phyloP scores from a whole-genome alignment of 768 basidiomycete species.

The Tricholoma sp. region DNA sequence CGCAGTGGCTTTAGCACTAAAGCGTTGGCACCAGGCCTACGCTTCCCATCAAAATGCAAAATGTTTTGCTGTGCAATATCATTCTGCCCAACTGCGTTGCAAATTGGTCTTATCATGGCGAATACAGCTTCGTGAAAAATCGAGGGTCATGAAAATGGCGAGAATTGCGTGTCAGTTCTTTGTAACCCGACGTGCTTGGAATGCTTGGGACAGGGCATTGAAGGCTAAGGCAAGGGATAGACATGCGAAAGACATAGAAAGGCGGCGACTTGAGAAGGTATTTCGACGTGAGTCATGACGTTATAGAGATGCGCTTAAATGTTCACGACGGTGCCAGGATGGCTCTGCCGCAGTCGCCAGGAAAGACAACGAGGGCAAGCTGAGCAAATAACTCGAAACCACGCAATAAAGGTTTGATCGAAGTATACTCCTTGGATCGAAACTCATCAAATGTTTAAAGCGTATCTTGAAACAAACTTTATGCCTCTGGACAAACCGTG shows the following conservation, averaged over 20 bases:
- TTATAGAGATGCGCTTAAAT: background rate
- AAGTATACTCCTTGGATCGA: background rate
- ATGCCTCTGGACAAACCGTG: constrained; percentile 62
- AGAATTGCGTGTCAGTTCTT: constrained; percentile 50
- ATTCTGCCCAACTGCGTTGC: constrained; percentile 35
- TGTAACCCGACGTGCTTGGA: constrained; percentile 41
- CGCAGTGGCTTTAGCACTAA: constrained; percentile 29
- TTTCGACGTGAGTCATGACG: constrained; percentile 12
- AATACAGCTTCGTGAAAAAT: constrained; percentile 40
- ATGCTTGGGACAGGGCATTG: constrained; percentile 41
- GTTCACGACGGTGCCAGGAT: constrained; percentile 31
- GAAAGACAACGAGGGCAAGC: constrained; percentile 36
- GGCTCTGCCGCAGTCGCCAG: constrained; percentile 36
- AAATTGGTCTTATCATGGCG: constrained; percentile 51
- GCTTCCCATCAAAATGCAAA: constrained; percentile 41
- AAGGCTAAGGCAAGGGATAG: constrained; percentile 39
- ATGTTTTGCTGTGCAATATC: constrained; percentile 45
- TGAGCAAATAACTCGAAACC: constrained; percentile 37
- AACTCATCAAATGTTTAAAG: constrained; percentile 27
- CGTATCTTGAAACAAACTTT: constrained; percentile 46
- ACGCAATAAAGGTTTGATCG: constrained; percentile 33
- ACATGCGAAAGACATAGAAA: constrained; percentile 40
- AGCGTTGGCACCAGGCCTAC: constrained; percentile 41
- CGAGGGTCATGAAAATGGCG: constrained; percentile 50
- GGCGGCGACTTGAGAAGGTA: constrained; percentile 22